These are phyloP conservation scores for Puccinia coronata DNA, from an alignment of 1,284 basidiomycete species.

Conservation along the genomic window DNA sequence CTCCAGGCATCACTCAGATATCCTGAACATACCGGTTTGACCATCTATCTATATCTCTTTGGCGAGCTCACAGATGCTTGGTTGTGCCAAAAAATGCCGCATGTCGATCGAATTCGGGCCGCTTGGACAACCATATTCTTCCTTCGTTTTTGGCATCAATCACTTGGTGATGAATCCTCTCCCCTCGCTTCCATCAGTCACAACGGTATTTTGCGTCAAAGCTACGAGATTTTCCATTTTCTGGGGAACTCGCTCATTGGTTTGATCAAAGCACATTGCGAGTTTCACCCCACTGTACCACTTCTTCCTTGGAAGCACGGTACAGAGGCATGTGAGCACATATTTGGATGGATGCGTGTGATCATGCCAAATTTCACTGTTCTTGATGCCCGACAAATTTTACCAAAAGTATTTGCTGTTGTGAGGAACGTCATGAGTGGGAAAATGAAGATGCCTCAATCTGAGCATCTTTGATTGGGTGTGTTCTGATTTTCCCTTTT, in stretches of 20 bases:
- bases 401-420: conserved; percentile 35
- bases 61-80: conserved; percentile 23
- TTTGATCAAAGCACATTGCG: conserved; percentile 15
- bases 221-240: conserved; percentile 23
- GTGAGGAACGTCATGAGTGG: conserved; percentile 25
- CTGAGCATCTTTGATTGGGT: conserved; percentile 1
- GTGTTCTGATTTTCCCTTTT: background rate
- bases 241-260: conserved; percentile 17
- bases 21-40: background rate
- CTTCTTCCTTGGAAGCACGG: conserved; percentile 31
- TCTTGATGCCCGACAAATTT: conserved; percentile 13
- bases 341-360: background rate
- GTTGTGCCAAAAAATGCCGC: conserved; percentile 15
- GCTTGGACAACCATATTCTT: background rate
- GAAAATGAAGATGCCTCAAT: conserved; percentile 33
- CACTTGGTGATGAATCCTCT: background rate
- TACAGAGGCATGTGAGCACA: conserved; percentile 10
- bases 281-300: background rate
- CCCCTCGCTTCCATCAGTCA: background rate
- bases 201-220: conserved; percentile 14
- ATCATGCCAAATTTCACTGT: conserved; percentile 20
- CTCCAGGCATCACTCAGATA: background rate
- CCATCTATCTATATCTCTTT: conserved; percentile 3
- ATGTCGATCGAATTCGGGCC: conserved; percentile 6
- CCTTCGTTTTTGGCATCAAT: conserved; percentile 26